Conservation (phyloP, 345 rosid genomes). For the Corchorus olitorius region DNA sequence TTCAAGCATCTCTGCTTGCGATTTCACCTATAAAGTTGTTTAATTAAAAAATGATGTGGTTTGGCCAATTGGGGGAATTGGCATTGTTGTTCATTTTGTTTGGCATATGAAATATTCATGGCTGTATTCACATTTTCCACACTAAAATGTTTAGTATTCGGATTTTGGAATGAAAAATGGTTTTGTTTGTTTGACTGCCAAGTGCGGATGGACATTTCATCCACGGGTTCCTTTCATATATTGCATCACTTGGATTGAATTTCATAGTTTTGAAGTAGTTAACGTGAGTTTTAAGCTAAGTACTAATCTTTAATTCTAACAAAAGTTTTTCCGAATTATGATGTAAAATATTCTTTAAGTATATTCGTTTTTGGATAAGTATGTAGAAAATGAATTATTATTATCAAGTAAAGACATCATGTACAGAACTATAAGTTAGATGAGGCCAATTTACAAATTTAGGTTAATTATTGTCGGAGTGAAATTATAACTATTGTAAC, state of each 20-base stretch:
- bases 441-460: too few species aligned
- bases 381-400: too few species aligned
- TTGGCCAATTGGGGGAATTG: background rate
- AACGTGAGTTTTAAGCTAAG: background rate
- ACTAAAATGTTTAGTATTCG: background rate
- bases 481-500: too few species aligned
- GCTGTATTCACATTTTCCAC: background rate
- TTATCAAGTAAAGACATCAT: too few species aligned
- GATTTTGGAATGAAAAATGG: background rate
- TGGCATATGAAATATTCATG: background rate
- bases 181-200: background rate
- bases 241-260: background rate
- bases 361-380: too few species aligned
- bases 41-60: background rate
- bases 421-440: too few species aligned
- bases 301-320: background rate
- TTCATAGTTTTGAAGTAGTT: background rate
- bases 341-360: too few species aligned
- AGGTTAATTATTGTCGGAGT: too few species aligned
- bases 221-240: background rate
- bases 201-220: background rate
- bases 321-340: too few species aligned
- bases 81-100: background rate
- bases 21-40: background rate
- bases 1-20: background rate